Percentiles rank a stretch among this genome's conserved stretches.
These are phyloP conservation scores for Canna indica DNA, from an alignment of 176 grass and related monocot genomes.

Conservation along the genomic window DNA sequence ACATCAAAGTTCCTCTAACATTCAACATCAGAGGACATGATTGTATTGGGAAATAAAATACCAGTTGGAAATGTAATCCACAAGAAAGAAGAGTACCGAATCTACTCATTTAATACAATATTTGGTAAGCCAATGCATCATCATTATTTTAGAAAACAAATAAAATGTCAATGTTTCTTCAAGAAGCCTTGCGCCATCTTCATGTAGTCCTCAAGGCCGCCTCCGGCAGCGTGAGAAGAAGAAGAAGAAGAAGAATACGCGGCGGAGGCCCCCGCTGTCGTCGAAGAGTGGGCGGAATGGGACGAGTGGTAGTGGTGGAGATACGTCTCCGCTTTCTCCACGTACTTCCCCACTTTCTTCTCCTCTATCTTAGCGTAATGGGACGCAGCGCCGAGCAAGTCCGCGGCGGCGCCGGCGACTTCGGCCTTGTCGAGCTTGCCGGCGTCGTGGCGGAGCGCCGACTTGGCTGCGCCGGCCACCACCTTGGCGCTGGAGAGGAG, in stretches of 20 bases:
- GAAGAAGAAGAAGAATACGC: conserved; percentile 8
- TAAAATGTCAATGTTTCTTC: background rate
- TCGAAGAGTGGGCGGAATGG: conserved; percentile 19
- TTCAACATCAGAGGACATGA: no score
- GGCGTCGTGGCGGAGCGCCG: conserved; percentile 44
- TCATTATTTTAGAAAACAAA: background rate
- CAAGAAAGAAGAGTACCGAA: no score
- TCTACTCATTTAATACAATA: no score
- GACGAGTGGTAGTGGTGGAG: conserved; percentile 48
- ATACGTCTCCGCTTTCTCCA: conserved; percentile 72
- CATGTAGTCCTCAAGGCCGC: conserved; percentile 27
- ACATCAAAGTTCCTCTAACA: no score
- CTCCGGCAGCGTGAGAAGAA: conserved; percentile 14
- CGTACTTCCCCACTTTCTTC: conserved; percentile 51
- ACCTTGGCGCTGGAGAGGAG: conserved; percentile 79
- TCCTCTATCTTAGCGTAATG: conserved; percentile 75
- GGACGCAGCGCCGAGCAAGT: conserved; percentile 67
- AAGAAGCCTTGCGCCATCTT: conserved; percentile 33
- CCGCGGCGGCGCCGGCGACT: conserved; percentile 46
- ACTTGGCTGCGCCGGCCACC: conserved; percentile 62
- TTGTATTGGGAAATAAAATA: no score
- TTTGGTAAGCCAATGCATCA: background rate
- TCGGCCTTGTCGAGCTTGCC: conserved; percentile 72
- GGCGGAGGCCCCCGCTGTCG: background rate
- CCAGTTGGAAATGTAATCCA: no score